Evolutionary conservation across 1,284 basidiomycete species (phyloP).

Genomic region (Singerocomus rubriflavus): DNA sequence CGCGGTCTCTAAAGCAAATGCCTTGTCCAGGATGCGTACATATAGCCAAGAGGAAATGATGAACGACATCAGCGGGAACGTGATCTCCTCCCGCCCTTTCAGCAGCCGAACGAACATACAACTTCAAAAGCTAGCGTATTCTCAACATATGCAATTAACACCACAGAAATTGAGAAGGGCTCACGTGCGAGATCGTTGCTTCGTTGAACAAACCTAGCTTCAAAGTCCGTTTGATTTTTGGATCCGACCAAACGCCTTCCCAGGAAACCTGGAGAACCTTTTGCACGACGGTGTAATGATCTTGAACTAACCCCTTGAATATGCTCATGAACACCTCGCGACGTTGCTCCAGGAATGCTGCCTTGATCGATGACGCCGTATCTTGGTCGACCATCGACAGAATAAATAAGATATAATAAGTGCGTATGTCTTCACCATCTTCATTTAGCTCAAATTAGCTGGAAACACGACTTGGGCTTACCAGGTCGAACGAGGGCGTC

Average conservation of each 20-base stretch:
- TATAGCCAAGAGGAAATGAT: constrained; percentile 87
- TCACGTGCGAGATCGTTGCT: constrained; percentile 56
- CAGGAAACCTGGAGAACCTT: constrained; percentile 55
- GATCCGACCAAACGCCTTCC: constrained; percentile 66
- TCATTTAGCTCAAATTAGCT: constrained; percentile 1
- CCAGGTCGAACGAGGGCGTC: constrained; percentile 57
- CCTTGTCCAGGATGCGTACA: constrained; percentile 82
- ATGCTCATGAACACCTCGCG: constrained; percentile 57
- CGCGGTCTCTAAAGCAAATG: constrained; percentile 84
- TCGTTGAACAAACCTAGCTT: constrained; percentile 72
- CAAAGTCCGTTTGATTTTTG: constrained; percentile 61
- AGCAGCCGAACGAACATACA: constrained; percentile 57
- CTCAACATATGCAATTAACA: not conserved
- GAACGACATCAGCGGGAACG: constrained; percentile 75
- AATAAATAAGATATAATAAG: constrained; percentile 64
- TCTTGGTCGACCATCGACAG: constrained; percentile 60
- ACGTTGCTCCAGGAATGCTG: constrained; percentile 64
- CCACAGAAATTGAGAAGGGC: constrained; percentile 13
- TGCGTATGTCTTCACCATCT: constrained; percentile 61
- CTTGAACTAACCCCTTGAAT: constrained; percentile 66
- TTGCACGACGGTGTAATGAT: constrained; percentile 55
- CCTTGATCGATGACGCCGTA: constrained; percentile 50
- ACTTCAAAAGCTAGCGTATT: constrained; percentile 53
- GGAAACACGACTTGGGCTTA: constrained; percentile 24
- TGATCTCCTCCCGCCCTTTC: constrained; percentile 54